Conservation (phyloP, 2,329 filamentous ascomycete species). For the Tolypocladium nubicola region DNA sequence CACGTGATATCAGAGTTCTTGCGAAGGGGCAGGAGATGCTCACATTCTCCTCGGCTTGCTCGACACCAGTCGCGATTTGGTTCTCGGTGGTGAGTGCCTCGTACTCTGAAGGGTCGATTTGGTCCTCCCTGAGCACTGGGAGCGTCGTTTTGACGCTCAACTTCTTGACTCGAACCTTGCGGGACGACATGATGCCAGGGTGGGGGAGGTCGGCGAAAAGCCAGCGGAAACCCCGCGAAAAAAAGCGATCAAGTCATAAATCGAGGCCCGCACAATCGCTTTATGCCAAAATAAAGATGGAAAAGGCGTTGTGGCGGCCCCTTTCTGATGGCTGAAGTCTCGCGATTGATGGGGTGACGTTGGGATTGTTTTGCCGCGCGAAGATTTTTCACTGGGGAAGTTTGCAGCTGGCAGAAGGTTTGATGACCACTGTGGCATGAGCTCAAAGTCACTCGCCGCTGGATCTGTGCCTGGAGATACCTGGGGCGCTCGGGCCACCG, state of each 20-base stretch:
- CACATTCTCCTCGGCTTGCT: slow-evolving; percentile 95
- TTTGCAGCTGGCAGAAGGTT: slow-evolving; percentile 6
- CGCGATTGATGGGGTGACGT: slow-evolving; percentile 43
- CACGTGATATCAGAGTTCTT: slow-evolving; percentile 37
- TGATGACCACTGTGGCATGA: slow-evolving; percentile 4
- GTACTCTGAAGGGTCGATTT: slow-evolving; percentile 80
- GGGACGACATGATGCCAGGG: slow-evolving; percentile 45
- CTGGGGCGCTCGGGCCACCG: slow-evolving; percentile 16
- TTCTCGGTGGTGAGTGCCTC: slow-evolving; percentile 73
- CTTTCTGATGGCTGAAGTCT: slow-evolving; percentile 44
- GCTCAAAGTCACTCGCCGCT: slow-evolving; percentile 7
- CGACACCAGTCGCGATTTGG: slow-evolving; percentile 91
- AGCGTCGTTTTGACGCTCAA: slow-evolving; percentile 84
- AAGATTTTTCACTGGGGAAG: slow-evolving; percentile 39
- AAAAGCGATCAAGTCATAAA: slow-evolving; percentile 56
- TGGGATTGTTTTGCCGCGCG: slow-evolving; percentile 43
- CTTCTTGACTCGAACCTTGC: slow-evolving; percentile 78
- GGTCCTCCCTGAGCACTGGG: slow-evolving; percentile 77
- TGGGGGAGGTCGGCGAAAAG: slow-evolving; percentile 26
- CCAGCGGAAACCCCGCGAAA: slow-evolving; percentile 49
- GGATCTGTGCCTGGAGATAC: slow-evolving; percentile 14
- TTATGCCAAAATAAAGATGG: slow-evolving; percentile 39
- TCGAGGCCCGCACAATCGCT: slow-evolving; percentile 41
- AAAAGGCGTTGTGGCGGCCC: slow-evolving; percentile 35
- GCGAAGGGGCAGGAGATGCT: slow-evolving; percentile 34